Evolutionary conservation across 2,329 filamentous ascomycete species (phyloP).

Genomic region (Camptophora hylomeconis): DNA sequence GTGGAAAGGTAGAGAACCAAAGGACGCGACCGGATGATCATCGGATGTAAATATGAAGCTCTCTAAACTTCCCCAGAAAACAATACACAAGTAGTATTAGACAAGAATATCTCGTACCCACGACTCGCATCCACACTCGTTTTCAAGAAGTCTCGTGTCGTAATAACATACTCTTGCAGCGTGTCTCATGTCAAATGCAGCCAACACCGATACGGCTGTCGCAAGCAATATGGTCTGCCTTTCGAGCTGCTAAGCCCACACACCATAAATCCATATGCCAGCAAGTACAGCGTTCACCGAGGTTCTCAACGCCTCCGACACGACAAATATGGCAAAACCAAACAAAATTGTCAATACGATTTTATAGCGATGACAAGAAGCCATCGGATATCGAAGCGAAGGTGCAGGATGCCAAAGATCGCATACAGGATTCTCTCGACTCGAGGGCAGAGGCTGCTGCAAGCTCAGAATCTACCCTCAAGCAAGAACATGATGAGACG

Average conservation of each 20-base stretch:
- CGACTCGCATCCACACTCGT: too few relatives aligned
- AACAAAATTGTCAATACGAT: constrained; percentile 7
- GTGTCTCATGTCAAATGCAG: too few relatives aligned
- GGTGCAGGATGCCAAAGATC: constrained; percentile 12
- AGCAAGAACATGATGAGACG: constrained; percentile 11
- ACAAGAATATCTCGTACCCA: too few relatives aligned
- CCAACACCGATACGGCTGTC: constrained; percentile 17
- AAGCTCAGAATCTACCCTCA: constrained; percentile 8
- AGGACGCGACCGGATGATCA: too few relatives aligned
- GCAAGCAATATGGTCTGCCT: constrained; percentile 17
- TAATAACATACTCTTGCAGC: too few relatives aligned
- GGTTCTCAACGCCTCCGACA: not conserved
- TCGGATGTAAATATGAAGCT: too few relatives aligned
- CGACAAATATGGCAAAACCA: not conserved
- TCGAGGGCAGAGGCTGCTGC: constrained; percentile 10
- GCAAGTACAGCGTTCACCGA: too few relatives aligned
- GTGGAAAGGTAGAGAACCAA: too few relatives aligned
- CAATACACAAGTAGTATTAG: too few relatives aligned
- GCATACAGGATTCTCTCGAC: constrained; percentile 14
- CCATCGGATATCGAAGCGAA: constrained; percentile 11
- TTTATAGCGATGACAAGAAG: constrained; percentile 14
- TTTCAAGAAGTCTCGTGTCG: too few relatives aligned
- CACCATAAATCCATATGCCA: too few relatives aligned
- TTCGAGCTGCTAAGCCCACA: constrained; percentile 16
- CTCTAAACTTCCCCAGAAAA: too few relatives aligned